Evolutionary conservation across 176 grass and related monocot genomes (phyloP), one percentile per base, ranked within the genome.

Genomic region (Avena insularis): DNA sequence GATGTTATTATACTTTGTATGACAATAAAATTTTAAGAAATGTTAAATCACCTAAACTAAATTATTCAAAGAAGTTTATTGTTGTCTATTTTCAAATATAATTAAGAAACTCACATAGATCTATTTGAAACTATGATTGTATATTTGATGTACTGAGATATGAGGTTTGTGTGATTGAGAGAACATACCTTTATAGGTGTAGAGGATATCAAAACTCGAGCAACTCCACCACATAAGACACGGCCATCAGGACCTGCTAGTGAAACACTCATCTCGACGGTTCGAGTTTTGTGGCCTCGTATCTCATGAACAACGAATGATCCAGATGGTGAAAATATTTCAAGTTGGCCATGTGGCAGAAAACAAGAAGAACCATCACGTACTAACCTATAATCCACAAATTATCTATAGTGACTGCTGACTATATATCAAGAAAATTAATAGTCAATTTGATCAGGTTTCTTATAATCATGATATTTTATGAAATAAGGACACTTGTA

Each of bases 261-360:
- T 93, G 93, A 5, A 38, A 38, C 36, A 38, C 36, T 38, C 36
- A 38, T 4, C 36, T 5, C 4, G 4, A 38, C 5, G 48, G 96
- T 98, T 49, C 91, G 86, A 87, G 88, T 94, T 61, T 86, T 90
- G 57, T 95, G 96, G 9, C 96, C 96, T 1, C 86, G 92, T 21
- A 82, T 88, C 36, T 95, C 96, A 71, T 92, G 89, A 51, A 91
- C 79, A 59, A 94, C 79, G 80, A 98, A 95, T 12, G 96, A 98
- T 0, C 93, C 96, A 8, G 96, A 95, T 21, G 95, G 79, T 2
- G 96, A 98, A 75, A 95, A 79, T 86, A 98, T 98, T 85, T 98
- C 96, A 93, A 98, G 95, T 23, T 93, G 90, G 46, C 93, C 96
- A 91, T 98, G 90, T 49, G 21, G 21, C 70, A 80, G 33, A 10